phyloP scores from a whole-genome alignment of 2,329 filamentous ascomycete species.

The Exserohilum rostratum region DNA sequence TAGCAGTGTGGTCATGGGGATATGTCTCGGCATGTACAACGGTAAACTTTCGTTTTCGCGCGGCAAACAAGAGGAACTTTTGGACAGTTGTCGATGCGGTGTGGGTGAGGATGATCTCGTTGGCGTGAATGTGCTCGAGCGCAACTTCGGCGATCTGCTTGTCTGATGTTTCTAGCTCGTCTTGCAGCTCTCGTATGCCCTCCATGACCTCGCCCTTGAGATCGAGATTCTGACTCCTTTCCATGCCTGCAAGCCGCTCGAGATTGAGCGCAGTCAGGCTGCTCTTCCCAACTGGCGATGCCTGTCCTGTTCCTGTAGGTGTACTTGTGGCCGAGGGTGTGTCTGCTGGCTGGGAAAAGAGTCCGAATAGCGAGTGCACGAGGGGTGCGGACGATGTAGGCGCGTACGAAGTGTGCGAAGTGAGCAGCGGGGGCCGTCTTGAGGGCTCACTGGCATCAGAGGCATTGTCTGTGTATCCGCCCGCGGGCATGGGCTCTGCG shows the following conservation, averaged over 20 bases:
- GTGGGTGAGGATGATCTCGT: slow-evolving; percentile 90
- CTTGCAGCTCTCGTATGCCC: slow-evolving; percentile 93
- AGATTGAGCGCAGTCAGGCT: slow-evolving; percentile 44
- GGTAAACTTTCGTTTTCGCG: slow-evolving; percentile 88
- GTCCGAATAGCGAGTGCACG: slow-evolving; percentile 81
- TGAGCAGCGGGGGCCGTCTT: slow-evolving; percentile 66
- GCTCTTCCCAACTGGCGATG: slow-evolving; percentile 56
- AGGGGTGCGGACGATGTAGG: slow-evolving; percentile 58
- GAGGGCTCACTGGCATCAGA: slow-evolving; percentile 45
- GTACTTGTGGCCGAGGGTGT: slow-evolving; percentile 54
- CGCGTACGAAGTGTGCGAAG: slow-evolving; percentile 68
- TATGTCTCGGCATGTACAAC: slow-evolving; percentile 80
- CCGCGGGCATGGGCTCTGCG: slow-evolving; percentile 43
- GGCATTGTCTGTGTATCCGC: slow-evolving; percentile 36
- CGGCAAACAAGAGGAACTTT: slow-evolving; percentile 85
- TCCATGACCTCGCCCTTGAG: slow-evolving; percentile 90
- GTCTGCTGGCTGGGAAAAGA: slow-evolving; percentile 74
- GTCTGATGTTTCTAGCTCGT: slow-evolving; percentile 91
- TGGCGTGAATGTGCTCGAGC: slow-evolving; percentile 89
- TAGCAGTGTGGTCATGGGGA: slow-evolving; percentile 70
- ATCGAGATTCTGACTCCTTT: slow-evolving; percentile 60
- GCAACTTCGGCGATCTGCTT: slow-evolving; percentile 90
- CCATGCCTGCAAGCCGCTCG: slow-evolving; percentile 49
- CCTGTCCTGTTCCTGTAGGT: slow-evolving; percentile 59
- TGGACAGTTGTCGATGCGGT: slow-evolving; percentile 86